Base-by-base conservation (phyloP, 768 basidiomycete species). In the Amanita exitialis region DNA sequence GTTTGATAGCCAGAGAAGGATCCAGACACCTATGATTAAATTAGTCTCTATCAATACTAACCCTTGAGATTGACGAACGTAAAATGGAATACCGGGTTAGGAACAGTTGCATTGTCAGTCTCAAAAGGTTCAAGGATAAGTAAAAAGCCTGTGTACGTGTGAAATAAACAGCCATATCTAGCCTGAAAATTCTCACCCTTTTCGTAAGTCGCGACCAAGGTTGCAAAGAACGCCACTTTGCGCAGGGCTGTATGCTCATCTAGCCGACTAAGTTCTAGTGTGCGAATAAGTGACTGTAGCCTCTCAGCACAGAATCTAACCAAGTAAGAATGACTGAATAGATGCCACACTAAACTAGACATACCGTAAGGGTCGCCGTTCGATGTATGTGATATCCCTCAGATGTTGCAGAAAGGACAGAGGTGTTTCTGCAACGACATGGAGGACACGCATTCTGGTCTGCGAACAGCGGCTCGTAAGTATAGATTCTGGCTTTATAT, bases 391-490 rank as follows among this genome's bases (percentile, higher is more conserved):
- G 55, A 98, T 97, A 58, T 99, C 96, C 68, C 96, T 98, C 43
- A 99, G 75, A 67, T 99, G 96, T 61, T 97, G 95, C 37, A 99
- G 69, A 66, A 99, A 99, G 1, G 95, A 98, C 23, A 89, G 71
- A 0, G 96, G 96, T 1, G 96, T 99, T 67, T 99, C 96, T 15
- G 96, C 96, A 12, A 99, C 96, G 54, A 99, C 96, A 63, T 98
- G 96, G 23, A 97, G 71, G n/a, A 99, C 96, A 45, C 96, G 83
- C 95, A 98, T 98, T 49, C 96, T 80, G 15, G 95, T 98, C 94
- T 97, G 16, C 20, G 27, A 23, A 38, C 37, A 37, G 25, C 16
- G 21, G 47, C 23, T 55, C 53, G 3, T 25, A 49, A 34, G 16
- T 20, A 30, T 30, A 30, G n/a, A n/a, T 39, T 18, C 36, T 12